These are phyloP conservation scores for Herpomyces periplanetae DNA, from an alignment of 2,329 filamentous ascomycete genomes.

Conservation along the genomic window DNA sequence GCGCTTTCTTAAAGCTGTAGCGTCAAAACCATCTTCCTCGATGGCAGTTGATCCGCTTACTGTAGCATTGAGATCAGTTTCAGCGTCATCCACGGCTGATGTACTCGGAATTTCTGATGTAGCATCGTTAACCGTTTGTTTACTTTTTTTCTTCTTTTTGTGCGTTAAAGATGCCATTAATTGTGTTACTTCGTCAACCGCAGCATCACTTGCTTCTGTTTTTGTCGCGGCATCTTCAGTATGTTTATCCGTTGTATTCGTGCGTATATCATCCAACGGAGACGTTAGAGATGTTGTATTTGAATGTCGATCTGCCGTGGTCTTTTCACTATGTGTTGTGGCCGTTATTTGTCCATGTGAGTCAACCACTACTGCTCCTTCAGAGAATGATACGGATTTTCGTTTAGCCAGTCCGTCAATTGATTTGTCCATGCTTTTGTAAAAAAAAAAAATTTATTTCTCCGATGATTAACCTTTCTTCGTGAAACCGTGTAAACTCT, in stretches of 20 bases:
- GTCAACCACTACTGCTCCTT: slow-evolving; percentile 55
- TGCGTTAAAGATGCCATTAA: slow-evolving; percentile 29
- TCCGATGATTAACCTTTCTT: no score
- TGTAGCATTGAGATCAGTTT: slow-evolving; percentile 10
- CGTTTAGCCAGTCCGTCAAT: no score
- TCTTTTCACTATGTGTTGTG: slow-evolving; percentile 28
- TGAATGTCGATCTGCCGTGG: slow-evolving; percentile 41
- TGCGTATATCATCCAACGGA: no score
- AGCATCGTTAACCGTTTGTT: slow-evolving; percentile 16
- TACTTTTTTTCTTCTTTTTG: slow-evolving; percentile 24
- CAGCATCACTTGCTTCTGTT: neutral
- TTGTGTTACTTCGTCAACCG: slow-evolving; percentile 22
- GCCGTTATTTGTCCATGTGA: slow-evolving; percentile 48
- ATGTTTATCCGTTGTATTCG: slow-evolving; percentile 4
- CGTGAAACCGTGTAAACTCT: no score
- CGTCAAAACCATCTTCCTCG: slow-evolving; percentile 20
- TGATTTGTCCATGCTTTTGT: no score
- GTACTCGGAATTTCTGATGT: slow-evolving; percentile 7
- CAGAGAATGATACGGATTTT: slow-evolving; percentile 77
- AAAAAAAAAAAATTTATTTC: no score
- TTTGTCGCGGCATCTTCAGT: slow-evolving; percentile 6
- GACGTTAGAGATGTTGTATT: slow-evolving; percentile 21
- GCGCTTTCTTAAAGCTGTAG: slow-evolving; percentile 35
- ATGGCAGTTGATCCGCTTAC: slow-evolving; percentile 10
- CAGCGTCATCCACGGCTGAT: slow-evolving; percentile 6